Evolutionary conservation across 768 basidiomycete species (phyloP), one percentile per base, ranked within the genome.

Genomic region (Mrakia blollopis): DNA sequence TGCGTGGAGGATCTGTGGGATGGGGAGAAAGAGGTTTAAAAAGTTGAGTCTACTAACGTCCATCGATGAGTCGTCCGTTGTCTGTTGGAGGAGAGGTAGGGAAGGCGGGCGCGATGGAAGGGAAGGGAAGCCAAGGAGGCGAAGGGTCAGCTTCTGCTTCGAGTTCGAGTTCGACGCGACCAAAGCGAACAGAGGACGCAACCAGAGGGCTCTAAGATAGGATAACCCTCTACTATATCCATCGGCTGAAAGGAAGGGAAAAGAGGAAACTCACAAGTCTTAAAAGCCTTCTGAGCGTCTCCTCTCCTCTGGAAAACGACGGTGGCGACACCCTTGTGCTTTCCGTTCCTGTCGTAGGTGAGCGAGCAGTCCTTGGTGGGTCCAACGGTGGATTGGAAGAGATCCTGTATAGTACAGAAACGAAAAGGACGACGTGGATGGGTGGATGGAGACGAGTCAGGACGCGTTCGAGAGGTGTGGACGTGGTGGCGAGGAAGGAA

Each of bases 51-150:
- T 92, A 98, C 97, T 94, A 92, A 99, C 97, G 97, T 87, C 94
- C 94, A 91, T 99, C 97, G 89, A 99, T 95, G 86, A 98, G 91
- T 84, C 97, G 91, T 86, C 92, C 93, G 88, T 99, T 93, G 87
- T 98, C 83, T 83, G 5, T 50, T 50, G 47, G 21, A 18, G 47
- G 13, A 7, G 18, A 50, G 47, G 52, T 9, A 71, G 39, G 61
- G 41, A n/a, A 9, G 14, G 60, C 14, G 41, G 28, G 71, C 25
- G 32, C 5, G 18, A 10, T 10, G 23, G 65, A 23, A 68, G 13
- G 44, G 32, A 41, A 47, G n/a, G 72, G 30, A 14, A 14, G 6
- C 6, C 37, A n/a, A 21, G 39, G 61, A 11, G 30, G 47, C 28
- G 68, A 21, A 13, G 47, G 16, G 47, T 37, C 28, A 57, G 57